These are phyloP conservation scores for Warburgia ugandensis DNA, from an alignment of 164 flowering plant species.

Conservation along the genomic window DNA sequence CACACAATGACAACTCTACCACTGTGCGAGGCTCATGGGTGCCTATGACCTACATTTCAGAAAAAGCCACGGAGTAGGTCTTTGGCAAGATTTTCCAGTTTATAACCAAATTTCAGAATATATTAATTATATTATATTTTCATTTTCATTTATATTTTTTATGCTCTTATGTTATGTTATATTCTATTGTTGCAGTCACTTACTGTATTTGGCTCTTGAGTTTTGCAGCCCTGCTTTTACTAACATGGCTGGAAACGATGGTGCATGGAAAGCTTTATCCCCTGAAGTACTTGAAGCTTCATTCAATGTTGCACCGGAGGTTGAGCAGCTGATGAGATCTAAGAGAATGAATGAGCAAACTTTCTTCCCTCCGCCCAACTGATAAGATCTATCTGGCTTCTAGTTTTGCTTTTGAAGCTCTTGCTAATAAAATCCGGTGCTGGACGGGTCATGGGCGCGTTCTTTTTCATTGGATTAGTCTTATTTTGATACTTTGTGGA, in stretches of 20 bases:
- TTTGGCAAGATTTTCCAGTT: background rate
- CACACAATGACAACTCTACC: too few species aligned
- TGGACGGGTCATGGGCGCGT: too few species aligned
- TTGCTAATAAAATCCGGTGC: too few species aligned
- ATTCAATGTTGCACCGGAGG: constrained; percentile 46
- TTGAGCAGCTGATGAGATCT: constrained; percentile 55
- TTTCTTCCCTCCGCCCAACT: constrained; percentile 68
- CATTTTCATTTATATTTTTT: background rate
- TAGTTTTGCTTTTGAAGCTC: too few species aligned
- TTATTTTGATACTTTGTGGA: too few species aligned
- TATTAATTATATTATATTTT: background rate
- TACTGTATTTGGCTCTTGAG: too few species aligned
- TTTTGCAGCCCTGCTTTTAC: constrained; percentile 59
- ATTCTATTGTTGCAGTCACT: background rate
- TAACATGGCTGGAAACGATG: constrained; percentile 63
- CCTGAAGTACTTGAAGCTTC: constrained; percentile 63
- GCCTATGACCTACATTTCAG: background rate
- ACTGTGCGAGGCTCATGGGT: too few species aligned
- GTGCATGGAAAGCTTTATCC: constrained; percentile 65
- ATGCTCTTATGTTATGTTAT: background rate
- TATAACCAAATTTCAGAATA: background rate
- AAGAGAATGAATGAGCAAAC: constrained; percentile 48
- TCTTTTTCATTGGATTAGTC: too few species aligned
- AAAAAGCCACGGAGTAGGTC: background rate
- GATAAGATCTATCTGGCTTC: constrained; percentile 1